Base-by-base conservation (phyloP, 352 stramenopile species). In the Phytopythium chamaehyphon region DNA sequence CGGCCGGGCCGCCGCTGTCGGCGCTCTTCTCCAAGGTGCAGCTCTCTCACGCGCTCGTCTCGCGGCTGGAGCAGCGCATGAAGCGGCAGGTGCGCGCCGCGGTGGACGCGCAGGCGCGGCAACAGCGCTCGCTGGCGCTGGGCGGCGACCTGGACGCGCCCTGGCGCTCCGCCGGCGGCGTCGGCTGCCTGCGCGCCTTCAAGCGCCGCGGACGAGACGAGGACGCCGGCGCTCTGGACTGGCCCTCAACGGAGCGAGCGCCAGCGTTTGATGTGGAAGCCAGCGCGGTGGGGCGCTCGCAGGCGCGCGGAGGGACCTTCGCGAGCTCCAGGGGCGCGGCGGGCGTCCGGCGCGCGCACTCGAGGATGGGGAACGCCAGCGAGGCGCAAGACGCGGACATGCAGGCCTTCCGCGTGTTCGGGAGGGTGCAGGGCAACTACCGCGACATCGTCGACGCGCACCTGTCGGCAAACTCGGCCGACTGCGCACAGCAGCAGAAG, bases 391-490 rank as follows among this genome's bases (percentile, higher is more conserved):
- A 64, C n/a, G 23, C 40, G 6, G 23, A 49, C 54, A 57, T 81
- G 21, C 69, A 70, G 54, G 69, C 69, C 15, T 79, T 64, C 50
- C 69, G 73, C 19, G 77, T 60, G 14, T 76, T 78, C 26, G 73
- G 73, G 1, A 63, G 57, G 6, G 59, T 84, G 12, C 73, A 84
- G 61, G 73, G 73, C 22, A 66, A 71, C 48, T 81, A 77, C 52
- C 57, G 61, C 12, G 70, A 79, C 47, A 79, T 84, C 16, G 51
- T 81, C 4, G 57, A 59, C n/a, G 70, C 59, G 0, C 62, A 81
- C 38, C 57, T 68, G 44, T 54, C 73, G 3, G 55, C 62, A 2
- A 81, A 59, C 39, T 71, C 67, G 7, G 16, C 37, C 6, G 67
- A 81, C 40, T 73, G 78, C 39, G 19, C 75, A 10, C 66, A 69